Base-by-base conservation (phyloP, 805 yeast genomes). In the Pichia deserticola region DNA sequence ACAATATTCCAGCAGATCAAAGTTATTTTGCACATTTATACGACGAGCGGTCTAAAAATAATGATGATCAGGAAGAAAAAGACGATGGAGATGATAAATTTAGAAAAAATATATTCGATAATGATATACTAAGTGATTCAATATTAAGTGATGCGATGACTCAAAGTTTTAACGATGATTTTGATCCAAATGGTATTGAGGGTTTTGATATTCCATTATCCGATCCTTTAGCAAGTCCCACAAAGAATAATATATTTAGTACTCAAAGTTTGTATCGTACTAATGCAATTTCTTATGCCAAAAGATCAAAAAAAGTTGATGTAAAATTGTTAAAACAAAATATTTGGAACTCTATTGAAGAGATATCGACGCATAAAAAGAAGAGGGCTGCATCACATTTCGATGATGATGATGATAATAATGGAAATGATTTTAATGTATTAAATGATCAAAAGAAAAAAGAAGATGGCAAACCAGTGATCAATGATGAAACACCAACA, bases 231-330 rank as follows among this genome's bases (percentile, higher is more conserved):
- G 6, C 36, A 9, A 34, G 36, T 12, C 20, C 37, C 27, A 5
- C 40, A 11, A 27, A 15, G 36, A 10, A 34, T 29, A n/a, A 6
- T 40, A 10, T 40, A 45, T 7, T 34, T 37, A 20, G 42, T 13
- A 15, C 36, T 28, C 30, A 48, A 50, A 39, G 8, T 13, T 33
- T 28, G 30, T 33, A 39, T n/a, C n/a, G 46, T 10, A 34, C 38
- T 8, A 34, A 32, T 37, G 15, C 38, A 28, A 47, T 48, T 43
- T 69, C 64, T 48, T 76, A 71, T 55, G 73, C 79, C 5, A 62
- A 73, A 29, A 74, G 71, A 9, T 75, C 79, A 5, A 76, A 76
- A 53, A 65, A 71, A 49, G 79, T 76, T 36, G 77, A 76, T 56
- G 72, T 76, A 37, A 71, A 69, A 55, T 57, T 75, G 15, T 57